Conservation (phyloP, 2,329 filamentous ascomycete genomes). For the Colletotrichum sp. region DNA sequence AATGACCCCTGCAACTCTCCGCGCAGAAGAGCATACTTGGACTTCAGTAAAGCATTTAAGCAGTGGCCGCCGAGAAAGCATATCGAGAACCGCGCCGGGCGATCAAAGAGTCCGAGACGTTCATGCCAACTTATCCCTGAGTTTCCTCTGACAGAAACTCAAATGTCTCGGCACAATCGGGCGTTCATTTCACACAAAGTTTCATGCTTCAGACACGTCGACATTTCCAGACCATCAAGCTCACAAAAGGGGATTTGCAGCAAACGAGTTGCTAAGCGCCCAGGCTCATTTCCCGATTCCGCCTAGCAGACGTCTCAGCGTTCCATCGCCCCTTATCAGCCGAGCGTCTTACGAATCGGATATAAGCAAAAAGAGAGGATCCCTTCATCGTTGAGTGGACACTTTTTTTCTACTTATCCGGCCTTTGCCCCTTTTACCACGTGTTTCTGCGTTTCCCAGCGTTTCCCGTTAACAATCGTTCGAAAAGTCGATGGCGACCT, state of each 20-base stretch:
- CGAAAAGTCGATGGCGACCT: conserved; percentile 1
- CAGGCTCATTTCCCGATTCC: background rate
- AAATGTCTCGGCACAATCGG: background rate
- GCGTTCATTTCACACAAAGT: background rate
- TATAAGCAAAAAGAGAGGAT: conserved; percentile 12
- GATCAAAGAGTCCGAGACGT: background rate
- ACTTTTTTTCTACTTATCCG: background rate
- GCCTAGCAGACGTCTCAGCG: background rate
- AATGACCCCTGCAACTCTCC: background rate
- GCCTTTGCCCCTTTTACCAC: conserved; percentile 15
- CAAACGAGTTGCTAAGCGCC: background rate
- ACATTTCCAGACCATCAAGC: background rate
- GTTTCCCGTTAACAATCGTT: background rate
- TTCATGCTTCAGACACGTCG: background rate
- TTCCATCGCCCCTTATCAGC: background rate
- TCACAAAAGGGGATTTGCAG: background rate
- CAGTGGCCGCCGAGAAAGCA: background rate
- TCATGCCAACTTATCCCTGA: background rate
- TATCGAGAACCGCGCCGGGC: background rate
- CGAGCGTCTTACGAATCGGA: background rate
- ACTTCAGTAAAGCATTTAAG: background rate
- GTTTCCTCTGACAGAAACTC: background rate
- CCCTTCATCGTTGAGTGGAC: background rate
- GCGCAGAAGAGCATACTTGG: background rate
- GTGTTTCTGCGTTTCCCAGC: background rate